Evolutionary conservation across 257 asterid genomes (phyloP), one percentile per base, ranked within the genome.

Genomic region (Euphrasia confusa): DNA sequence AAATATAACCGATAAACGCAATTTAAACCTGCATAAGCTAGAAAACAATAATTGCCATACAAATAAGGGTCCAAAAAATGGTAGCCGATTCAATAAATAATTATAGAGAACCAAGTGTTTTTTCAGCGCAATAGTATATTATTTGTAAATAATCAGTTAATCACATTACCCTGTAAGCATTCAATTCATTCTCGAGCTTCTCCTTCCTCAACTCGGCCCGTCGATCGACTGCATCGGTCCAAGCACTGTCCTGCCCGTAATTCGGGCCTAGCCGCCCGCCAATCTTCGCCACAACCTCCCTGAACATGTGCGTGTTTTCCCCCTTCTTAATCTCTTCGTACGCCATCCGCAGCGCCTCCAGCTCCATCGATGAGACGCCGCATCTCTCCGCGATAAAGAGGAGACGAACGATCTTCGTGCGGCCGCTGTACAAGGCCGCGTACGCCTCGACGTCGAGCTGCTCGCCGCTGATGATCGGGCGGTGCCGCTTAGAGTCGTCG

Each of bases 401-500:
- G 9, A 49, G 55, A 10, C 21, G 55, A 7, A 0, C 26, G 55
- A 49, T 49, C 55, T 49, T 47, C 53, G 53, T 47, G 53, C 53
- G 53, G 53, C 53, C 53, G 18, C 17, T 14, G 53, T 47, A 47
- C 53, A 47, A 18, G 7, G 53, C 53, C 14, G 53, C 53, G 53
- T 47, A 47, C 7, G 53, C 53, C 53, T 47, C 53, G 53, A 47
- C 53, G 5, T 47, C 53, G 53, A 47, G 53, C 53, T 13, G 53
- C 53, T 47, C 53, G 18, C 53, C 53, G 53, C 53, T 47, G 53
- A 47, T 47, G 53, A 47, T 47, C 17, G 53, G 17, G 53, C 53
- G 53, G 53, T 47, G 53, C 7, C 53, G 53, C 53, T 47, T 17
- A 37, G 86, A 67, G 35, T 72, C 74, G n/a, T 58, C 70, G 27